A percentile compares a stretch with the other conserved stretches of the same genome.
phyloP scores from a whole-genome alignment of 1,284 basidiomycete genomes.

The Pseudomicrostroma phylloplanum region DNA sequence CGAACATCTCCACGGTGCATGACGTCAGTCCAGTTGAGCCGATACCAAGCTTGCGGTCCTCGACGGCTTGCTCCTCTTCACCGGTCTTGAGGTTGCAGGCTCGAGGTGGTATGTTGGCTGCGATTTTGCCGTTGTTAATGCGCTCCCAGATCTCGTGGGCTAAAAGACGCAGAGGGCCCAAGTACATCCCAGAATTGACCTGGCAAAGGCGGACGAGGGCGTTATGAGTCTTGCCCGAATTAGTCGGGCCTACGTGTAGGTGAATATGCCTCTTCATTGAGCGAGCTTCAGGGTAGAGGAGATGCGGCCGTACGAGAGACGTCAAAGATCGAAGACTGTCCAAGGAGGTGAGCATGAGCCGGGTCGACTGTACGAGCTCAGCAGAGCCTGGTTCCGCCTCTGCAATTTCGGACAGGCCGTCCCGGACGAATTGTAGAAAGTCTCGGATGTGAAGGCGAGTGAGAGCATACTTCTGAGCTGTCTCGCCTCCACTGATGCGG shows the following conservation, averaged over 20 bases:
- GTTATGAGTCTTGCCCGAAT: conserved; percentile 92
- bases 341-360: no score
- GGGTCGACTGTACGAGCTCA: no score
- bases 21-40: conserved; percentile 56
- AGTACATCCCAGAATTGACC: conserved; percentile 71
- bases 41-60: no score
- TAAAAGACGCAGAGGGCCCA: conserved; percentile 81
- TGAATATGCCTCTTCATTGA: conserved; percentile 68
- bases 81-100: conserved; percentile 84
- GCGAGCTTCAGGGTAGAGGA: conserved; percentile 52
- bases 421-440: no score
- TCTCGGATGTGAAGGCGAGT: no score
- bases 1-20: conserved; percentile 94
- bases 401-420: no score
- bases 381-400: no score
- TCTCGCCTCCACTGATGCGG: no score
- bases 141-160: conserved; percentile 93
- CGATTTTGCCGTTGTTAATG: conserved; percentile 79
- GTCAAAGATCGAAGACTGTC: no score
- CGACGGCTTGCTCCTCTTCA: conserved; percentile 73
- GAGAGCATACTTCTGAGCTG: no score
- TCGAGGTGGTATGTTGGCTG: conserved; percentile 52
- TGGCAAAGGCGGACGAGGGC: conserved; percentile 80
- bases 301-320: no score
- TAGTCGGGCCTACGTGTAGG: conserved; percentile 95